Conservation (phyloP, 257 asterid genomes). For the Jaltomata sinuosa region DNA sequence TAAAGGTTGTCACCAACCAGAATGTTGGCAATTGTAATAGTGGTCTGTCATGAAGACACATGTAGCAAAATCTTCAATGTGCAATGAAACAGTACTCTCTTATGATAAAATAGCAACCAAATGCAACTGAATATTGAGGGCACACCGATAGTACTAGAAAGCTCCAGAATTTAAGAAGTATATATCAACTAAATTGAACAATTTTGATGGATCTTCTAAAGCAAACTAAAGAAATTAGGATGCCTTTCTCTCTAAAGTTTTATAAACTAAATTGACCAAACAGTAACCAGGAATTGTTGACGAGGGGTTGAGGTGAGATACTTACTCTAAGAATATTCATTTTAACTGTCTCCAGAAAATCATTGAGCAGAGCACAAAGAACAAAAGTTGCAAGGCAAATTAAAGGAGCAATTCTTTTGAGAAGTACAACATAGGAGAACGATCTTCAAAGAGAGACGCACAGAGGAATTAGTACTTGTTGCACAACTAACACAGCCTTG, state of each 20-base stretch:
- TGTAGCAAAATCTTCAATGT: background rate
- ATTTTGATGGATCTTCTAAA: background rate
- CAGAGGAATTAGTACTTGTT: background rate
- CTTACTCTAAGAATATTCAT: background rate
- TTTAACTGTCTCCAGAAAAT: background rate
- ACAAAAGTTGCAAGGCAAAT: background rate
- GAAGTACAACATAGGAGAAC: background rate
- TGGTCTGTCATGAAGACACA: conserved; percentile 41
- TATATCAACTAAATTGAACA: background rate
- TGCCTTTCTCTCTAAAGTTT: background rate
- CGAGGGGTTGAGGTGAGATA: background rate
- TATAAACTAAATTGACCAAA: background rate
- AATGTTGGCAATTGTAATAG: conserved; percentile 62
- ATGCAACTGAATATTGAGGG: background rate
- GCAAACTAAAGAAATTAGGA: background rate
- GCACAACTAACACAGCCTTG: background rate
- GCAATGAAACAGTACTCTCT: background rate
- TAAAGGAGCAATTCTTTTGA: background rate
- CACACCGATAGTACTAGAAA: background rate
- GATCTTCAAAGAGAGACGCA: background rate
- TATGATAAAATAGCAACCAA: background rate
- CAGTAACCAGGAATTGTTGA: background rate
- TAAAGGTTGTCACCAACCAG: conserved; percentile 75
- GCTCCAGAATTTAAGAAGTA: background rate
- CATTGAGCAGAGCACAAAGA: background rate